Conservation (phyloP, 2,329 filamentous ascomycete genomes). For the Colletotrichum magnum region DNA sequence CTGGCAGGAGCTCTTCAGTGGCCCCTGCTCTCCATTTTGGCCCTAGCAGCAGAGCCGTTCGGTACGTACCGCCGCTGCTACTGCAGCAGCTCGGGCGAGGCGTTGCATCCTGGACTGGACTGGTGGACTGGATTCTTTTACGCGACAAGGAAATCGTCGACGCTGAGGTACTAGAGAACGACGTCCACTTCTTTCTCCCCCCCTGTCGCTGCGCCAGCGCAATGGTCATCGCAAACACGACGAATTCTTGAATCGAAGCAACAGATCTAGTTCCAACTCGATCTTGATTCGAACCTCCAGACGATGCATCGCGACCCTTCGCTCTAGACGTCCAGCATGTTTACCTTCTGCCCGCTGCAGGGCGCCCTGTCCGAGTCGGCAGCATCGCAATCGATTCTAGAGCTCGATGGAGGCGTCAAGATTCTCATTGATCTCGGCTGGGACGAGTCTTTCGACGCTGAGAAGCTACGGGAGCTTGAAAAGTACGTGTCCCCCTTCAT, state of each 20-base stretch:
- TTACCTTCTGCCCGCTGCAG: conserved; percentile 93
- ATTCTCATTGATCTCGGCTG: conserved; percentile 95
- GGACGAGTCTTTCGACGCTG: conserved; percentile 90
- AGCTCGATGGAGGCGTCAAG: conserved; percentile 97
- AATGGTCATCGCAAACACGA: conserved; percentile 24
- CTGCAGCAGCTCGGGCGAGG: neutral
- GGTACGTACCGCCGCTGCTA: conserved; percentile 26
- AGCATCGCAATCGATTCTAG: conserved; percentile 94
- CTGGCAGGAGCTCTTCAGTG: conserved; percentile 13
- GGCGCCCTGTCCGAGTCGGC: conserved; percentile 90
- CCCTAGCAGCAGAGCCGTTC: neutral
- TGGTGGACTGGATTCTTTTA: conserved; percentile 29
- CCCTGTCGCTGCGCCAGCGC: conserved; percentile 22
- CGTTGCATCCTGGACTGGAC: conserved; percentile 1
- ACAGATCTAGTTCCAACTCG: neutral
- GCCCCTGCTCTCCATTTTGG: conserved; percentile 11
- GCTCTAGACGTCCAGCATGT: conserved; percentile 71
- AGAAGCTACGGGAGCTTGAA: conserved; percentile 88
- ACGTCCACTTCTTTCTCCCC: neutral
- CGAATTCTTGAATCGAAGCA: neutral
- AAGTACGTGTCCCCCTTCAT: conserved; percentile 70
- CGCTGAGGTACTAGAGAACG: conserved; percentile 10
- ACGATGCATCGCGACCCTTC: conserved; percentile 26
- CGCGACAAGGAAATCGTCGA: conserved; percentile 24
- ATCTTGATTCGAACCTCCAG: neutral